phyloP scores from a whole-genome alignment of 1,139 yeast species.

The Blastobotrys proliferans region DNA sequence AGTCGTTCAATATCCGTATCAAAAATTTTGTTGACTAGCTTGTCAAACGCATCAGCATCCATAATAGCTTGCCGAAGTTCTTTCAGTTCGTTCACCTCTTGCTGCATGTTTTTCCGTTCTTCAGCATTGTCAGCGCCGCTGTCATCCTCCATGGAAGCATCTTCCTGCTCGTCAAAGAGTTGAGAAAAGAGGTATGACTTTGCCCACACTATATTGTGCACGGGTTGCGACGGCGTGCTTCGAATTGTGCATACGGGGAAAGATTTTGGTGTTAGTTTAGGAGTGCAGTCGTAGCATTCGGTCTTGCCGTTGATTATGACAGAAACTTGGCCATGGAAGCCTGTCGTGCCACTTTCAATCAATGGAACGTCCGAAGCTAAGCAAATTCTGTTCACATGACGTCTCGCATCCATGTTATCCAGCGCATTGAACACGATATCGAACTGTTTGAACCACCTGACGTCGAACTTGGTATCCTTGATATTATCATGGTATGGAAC shows the following conservation, averaged over 20 bases:
- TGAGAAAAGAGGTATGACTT: slow-evolving; percentile 83
- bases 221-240: slow-evolving; percentile 93
- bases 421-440: slow-evolving; percentile 82
- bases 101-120: slow-evolving; percentile 64
- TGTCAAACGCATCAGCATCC: slow-evolving; percentile 35
- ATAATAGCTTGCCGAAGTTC: slow-evolving; percentile 52
- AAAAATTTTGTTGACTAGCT: slow-evolving; percentile 48
- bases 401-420: slow-evolving; percentile 88
- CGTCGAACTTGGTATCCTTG: slow-evolving; percentile 72
- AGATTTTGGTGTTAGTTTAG: slow-evolving; percentile 82
- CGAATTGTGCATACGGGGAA: slow-evolving; percentile 96
- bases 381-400: slow-evolving; percentile 82
- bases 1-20: slow-evolving; percentile 71
- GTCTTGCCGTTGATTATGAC: slow-evolving; percentile 79
- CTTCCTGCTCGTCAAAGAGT: slow-evolving; percentile 54
- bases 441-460: slow-evolving; percentile 79
- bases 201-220: slow-evolving; percentile 98
- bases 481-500: slow-evolving; percentile 85
- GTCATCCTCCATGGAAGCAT: slow-evolving; percentile 39
- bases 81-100: slow-evolving; percentile 72
- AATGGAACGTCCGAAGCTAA: slow-evolving; percentile 69
- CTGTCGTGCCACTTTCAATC: slow-evolving; percentile 94
- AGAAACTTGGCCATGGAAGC: slow-evolving; percentile 88
- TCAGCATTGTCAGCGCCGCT: slow-evolving; percentile 41
- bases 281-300: slow-evolving; percentile 91